Percentiles rank a stretch among this genome's conserved stretches.
phyloP scores from a whole-genome alignment of 371 early-diverging fungal genomes.

The Mortierella sp. region DNA sequence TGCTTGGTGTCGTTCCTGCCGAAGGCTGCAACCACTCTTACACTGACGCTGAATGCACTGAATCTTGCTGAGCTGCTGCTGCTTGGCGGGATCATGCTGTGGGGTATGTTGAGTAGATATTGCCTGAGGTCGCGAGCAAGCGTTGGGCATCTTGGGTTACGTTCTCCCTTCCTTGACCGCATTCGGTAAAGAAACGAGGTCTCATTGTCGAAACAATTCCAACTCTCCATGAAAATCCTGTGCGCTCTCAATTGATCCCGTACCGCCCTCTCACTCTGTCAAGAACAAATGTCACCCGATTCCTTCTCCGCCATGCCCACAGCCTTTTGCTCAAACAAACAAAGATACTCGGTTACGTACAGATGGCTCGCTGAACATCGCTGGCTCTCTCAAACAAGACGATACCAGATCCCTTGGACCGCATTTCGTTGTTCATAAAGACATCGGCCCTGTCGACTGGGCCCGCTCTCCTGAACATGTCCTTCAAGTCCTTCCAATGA shows the following conservation, averaged over 20 bases:
- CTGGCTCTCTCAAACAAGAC: slow-evolving; percentile 75
- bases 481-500: slow-evolving; percentile 85
- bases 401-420: slow-evolving; percentile 80
- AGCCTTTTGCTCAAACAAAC: neutral
- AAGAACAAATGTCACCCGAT: neutral
- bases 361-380: slow-evolving; percentile 78
- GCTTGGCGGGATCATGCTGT: neutral
- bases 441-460: slow-evolving; percentile 74
- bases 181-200: neutral
- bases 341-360: slow-evolving; percentile 59
- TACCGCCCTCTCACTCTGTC: neutral
- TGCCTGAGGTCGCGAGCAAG: neutral
- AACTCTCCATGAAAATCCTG: neutral
- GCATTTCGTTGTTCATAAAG: slow-evolving; percentile 67
- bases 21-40: neutral
- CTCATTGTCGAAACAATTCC: neutral
- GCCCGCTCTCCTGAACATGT: slow-evolving; percentile 79
- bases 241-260: neutral
- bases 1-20: neutral
- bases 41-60: neutral
- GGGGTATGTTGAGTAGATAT: neutral
- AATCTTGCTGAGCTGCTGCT: neutral
- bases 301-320: neutral
- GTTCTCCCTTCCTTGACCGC: neutral
- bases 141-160: neutral